A percentile compares a stretch with the other conserved stretches of the same genome.
phyloP scores from a whole-genome alignment of 2,329 filamentous ascomycete species.

The Aureobasidium sp. region DNA sequence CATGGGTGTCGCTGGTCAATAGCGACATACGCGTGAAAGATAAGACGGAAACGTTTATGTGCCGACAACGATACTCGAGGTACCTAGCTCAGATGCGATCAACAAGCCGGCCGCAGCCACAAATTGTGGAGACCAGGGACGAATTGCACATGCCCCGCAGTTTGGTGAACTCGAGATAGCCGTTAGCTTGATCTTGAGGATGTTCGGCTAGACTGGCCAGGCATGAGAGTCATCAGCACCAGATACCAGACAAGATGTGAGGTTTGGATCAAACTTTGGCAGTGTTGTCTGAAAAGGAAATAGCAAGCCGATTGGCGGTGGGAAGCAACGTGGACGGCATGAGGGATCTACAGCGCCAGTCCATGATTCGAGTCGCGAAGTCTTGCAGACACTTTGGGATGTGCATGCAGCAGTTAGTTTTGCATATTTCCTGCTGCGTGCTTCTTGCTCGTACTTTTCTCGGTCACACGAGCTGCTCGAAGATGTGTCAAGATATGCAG shows the following conservation, averaged over 20 bases:
- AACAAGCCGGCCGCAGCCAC: background rate
- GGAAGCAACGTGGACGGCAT: conserved; percentile 6
- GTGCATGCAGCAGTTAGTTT: conserved; percentile 4
- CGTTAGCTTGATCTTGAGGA: background rate
- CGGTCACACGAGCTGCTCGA: conserved; percentile 7
- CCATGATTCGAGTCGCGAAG: background rate
- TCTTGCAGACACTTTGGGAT: background rate
- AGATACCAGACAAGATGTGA: background rate
- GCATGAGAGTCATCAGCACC: background rate
- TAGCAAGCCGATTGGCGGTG: background rate
- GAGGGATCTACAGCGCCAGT: conserved; percentile 13
- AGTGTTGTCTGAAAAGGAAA: background rate
- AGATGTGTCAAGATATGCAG: background rate
- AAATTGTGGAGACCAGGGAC: conserved; percentile 5
- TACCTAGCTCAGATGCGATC: background rate
- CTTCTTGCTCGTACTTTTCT: background rate
- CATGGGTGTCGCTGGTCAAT: conserved; percentile 12
- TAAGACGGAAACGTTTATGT: background rate
- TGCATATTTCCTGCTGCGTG: background rate
- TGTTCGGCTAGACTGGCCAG: background rate
- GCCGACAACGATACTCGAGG: background rate
- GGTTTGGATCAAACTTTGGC: background rate
- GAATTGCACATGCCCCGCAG: conserved; percentile 8
- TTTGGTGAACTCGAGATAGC: background rate
- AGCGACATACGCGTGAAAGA: background rate